These are phyloP conservation scores for Rhizopogon vesiculosus DNA, from an alignment of 768 basidiomycete genomes.

Conservation along the genomic window DNA sequence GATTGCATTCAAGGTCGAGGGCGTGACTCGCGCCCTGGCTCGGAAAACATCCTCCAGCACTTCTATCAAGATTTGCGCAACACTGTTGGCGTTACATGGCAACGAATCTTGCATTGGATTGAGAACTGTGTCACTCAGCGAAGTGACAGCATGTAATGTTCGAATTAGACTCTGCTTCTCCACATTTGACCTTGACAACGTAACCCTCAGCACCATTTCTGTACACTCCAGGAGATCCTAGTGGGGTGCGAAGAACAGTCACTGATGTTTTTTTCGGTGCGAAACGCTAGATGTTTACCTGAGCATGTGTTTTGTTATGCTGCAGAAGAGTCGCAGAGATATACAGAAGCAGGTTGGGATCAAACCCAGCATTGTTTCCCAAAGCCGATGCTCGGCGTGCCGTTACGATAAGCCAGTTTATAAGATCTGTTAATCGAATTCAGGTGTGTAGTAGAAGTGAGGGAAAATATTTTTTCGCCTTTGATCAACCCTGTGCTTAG, in stretches of 20 bases:
- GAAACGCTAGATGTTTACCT: slow-evolving; percentile 32
- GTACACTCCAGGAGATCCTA: slow-evolving; percentile 54
- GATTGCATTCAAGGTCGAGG: slow-evolving; percentile 45
- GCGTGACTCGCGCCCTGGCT: slow-evolving; percentile 44
- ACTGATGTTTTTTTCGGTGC: neutral
- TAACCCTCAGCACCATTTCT: slow-evolving; percentile 57
- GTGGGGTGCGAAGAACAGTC: slow-evolving; percentile 16
- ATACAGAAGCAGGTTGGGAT: slow-evolving; percentile 52
- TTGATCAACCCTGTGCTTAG: slow-evolving; percentile 51
- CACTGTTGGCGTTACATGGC: slow-evolving; percentile 7
- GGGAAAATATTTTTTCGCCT: slow-evolving; percentile 36
- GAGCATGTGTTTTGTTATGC: slow-evolving; percentile 53
- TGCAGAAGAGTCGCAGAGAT: slow-evolving; percentile 51
- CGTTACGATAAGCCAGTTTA: slow-evolving; percentile 46
- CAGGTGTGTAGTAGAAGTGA: neutral
- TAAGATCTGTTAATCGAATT: slow-evolving; percentile 41
- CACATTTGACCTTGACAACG: slow-evolving; percentile 41
- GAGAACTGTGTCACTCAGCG: slow-evolving; percentile 33
- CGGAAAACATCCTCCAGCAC: slow-evolving; percentile 49
- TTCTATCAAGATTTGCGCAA: slow-evolving; percentile 44
- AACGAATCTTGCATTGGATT: slow-evolving; percentile 2
- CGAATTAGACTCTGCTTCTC: slow-evolving; percentile 8
- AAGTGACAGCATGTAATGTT: slow-evolving; percentile 34
- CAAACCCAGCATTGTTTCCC: slow-evolving; percentile 20
- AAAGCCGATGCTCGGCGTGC: slow-evolving; percentile 38